Base-by-base conservation (phyloP, 768 basidiomycete genomes). In the Rhodotorula diobovata region DNA sequence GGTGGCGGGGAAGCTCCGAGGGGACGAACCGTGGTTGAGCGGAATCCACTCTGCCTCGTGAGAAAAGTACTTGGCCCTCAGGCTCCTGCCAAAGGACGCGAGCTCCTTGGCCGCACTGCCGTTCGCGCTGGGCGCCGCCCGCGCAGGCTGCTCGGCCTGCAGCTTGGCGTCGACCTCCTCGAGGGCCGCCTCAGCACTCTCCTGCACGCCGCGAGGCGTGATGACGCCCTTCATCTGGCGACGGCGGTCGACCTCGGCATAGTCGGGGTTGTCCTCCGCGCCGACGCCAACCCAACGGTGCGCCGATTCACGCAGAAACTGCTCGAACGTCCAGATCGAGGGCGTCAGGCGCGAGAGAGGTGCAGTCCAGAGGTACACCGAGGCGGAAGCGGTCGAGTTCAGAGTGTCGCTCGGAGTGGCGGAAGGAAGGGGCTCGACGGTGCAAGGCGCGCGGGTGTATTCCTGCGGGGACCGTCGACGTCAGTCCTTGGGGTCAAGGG, bases 251-350 rank as follows among this genome's bases (percentile, higher is more conserved):
- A 87, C 84, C 67, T 86, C 85, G n/a, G 75, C 80, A 67, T 84
- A 86, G 66, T 85, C 83, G 30, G 56, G 46, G 56, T 66, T 66
- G 15, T 70, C 68, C 30, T 81, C 80, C 12, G 76, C 80, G 16
- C 78, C 71, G 1, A 61, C 48, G 9, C 85, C 86, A 50, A 89
- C 84, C 92, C 93, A 94, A 67, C 88, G 88, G 84, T 86, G 86
- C 4, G 90, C 87, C 73, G 87, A 89, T 41, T 89, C 85, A 76
- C 81, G 80, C 41, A 95, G 84, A 77, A 96, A 96, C 7, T 87
- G 85, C n/a, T 87, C 86, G 77, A 89, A 93, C 0, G 87, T 85
- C 94, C 94, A 98, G 9, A 90, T 80, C 41, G 83, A 82, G 0
- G 86, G 82, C 35, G 85, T 82, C 15, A 97, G 81, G 14, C 79